Evolutionary conservation across 2,329 filamentous ascomycete species (phyloP).

Genomic region (Didymella glomerata): DNA sequence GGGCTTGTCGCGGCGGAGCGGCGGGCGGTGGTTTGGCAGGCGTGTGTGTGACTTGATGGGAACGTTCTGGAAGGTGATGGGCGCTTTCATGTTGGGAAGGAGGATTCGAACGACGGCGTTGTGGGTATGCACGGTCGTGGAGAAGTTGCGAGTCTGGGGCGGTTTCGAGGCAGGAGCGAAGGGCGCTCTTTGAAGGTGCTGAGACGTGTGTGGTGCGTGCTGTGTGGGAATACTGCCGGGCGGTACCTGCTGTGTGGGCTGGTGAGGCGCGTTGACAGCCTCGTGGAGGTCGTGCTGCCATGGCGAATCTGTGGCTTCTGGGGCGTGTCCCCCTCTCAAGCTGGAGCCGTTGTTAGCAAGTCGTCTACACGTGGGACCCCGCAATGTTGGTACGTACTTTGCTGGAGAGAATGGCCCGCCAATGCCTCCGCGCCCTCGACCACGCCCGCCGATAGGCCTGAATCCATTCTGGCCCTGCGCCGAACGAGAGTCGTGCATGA

Average conservation of each 20-base stretch:
- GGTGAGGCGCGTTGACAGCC: constrained; percentile 57
- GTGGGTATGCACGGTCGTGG: constrained; percentile 82
- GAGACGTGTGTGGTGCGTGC: constrained; percentile 26
- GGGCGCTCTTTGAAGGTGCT: constrained; percentile 35
- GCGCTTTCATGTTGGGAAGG: constrained; percentile 76
- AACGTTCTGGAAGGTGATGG: constrained; percentile 76
- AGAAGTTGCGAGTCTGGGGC: constrained; percentile 63
- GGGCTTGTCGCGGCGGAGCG: constrained; percentile 92
- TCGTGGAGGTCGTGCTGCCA: constrained; percentile 98
- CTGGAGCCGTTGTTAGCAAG: constrained; percentile 49
- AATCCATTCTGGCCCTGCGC: constrained; percentile 82
- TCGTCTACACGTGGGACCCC: background rate
- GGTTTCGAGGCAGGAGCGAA: constrained; percentile 40
- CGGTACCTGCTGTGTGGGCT: constrained; percentile 29
- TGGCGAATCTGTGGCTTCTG: constrained; percentile 70
- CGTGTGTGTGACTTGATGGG: constrained; percentile 91
- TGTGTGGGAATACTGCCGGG: constrained; percentile 24
- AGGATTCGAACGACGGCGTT: constrained; percentile 86
- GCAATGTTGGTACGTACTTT: constrained; percentile 61
- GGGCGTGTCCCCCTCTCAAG: constrained; percentile 50
- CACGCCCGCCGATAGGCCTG: constrained; percentile 68
- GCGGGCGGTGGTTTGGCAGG: constrained; percentile 91
- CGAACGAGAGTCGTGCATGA: constrained; percentile 92
- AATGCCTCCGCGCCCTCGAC: constrained; percentile 62
- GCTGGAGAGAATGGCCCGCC: constrained; percentile 65